phyloP scores from a whole-genome alignment of 2,329 filamentous ascomycete species.

The Paecilomyces variotii region DNA sequence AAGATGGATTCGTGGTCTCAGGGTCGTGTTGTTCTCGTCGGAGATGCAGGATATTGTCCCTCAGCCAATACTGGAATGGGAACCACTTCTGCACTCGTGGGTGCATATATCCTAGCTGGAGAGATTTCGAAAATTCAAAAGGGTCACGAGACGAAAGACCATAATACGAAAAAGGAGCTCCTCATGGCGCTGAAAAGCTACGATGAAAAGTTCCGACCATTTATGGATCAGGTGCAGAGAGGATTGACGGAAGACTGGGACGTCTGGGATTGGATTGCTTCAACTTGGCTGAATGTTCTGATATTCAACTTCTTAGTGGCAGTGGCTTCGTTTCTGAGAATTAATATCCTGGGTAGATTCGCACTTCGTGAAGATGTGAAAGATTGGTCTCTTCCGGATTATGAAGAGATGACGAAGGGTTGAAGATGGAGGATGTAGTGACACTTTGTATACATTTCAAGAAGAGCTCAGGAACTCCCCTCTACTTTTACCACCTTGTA shows the following conservation, averaged over 20 bases:
- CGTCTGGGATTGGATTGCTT: constrained; percentile 13
- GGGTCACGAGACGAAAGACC: constrained; percentile 12
- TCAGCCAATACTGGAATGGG: constrained; percentile 45
- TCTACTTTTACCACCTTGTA: not conserved
- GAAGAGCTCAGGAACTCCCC: not conserved
- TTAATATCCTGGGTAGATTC: constrained; percentile 26
- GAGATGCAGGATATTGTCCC: constrained; percentile 48
- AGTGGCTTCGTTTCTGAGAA: constrained; percentile 22
- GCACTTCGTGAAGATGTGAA: constrained; percentile 25
- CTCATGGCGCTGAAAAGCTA: constrained; percentile 37
- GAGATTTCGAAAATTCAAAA: constrained; percentile 31
- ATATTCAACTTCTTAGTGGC: constrained; percentile 23
- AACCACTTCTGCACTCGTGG: constrained; percentile 41
- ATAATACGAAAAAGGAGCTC: constrained; percentile 10
- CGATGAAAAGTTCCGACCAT: constrained; percentile 38
- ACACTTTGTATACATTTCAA: not conserved
- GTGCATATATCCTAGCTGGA: constrained; percentile 23
- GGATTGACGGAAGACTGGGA: constrained; percentile 3
- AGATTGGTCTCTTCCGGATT: constrained; percentile 33
- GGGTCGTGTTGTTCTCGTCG: constrained; percentile 44
- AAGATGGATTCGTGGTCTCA: constrained; percentile 37
- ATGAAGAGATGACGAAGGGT: constrained; percentile 16
- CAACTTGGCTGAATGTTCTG: constrained; percentile 22
- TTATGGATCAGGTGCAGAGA: constrained; percentile 37
- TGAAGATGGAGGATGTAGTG: not conserved